Percentiles rank a stretch among this genome's conserved stretches.
Conservation (phyloP, 2,329 filamentous ascomycete species). For the Sporothrix phasma region DNA sequence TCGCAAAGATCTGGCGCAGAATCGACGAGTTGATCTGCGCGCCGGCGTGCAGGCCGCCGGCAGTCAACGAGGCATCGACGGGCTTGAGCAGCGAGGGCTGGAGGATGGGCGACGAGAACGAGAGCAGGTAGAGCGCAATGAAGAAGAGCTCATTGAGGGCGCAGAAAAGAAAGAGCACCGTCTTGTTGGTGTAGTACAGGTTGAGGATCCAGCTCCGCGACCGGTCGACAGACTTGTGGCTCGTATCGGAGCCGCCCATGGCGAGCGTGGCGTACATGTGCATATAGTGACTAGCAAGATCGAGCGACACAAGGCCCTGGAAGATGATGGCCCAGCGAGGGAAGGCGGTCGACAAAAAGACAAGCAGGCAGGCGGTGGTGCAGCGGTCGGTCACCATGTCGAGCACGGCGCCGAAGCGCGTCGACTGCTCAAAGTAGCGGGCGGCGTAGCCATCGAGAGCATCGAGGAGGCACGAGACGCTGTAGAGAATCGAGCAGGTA, state of each 20-base stretch:
- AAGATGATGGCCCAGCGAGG: conserved; percentile 90
- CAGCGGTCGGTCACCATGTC: conserved; percentile 99
- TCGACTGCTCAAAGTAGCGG: conserved; percentile 78
- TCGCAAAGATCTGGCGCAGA: conserved; percentile 68
- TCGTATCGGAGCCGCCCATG: conserved; percentile 68
- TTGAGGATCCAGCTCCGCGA: conserved; percentile 82
- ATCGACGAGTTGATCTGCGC: conserved; percentile 60
- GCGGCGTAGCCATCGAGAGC: conserved; percentile 93
- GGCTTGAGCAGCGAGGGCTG: conserved; percentile 71
- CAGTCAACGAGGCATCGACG: conserved; percentile 31
- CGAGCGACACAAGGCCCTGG: conserved; percentile 83
- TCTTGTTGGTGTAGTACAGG: conserved; percentile 96
- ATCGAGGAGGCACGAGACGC: conserved; percentile 87
- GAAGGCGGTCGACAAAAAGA: conserved; percentile 90
- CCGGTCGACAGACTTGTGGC: conserved; percentile 91
- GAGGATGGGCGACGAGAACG: conserved; percentile 83
- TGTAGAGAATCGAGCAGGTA: conserved; percentile 86
- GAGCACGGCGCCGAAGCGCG: conserved; percentile 88
- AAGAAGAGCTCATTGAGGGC: conserved; percentile 92
- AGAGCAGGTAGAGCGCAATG: conserved; percentile 94
- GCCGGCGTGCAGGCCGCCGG: conserved; percentile 49
- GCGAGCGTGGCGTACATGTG: conserved; percentile 96
- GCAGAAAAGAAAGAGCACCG: conserved; percentile 84
- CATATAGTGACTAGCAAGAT: conserved; percentile 94
- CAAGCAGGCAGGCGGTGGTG: conserved; percentile 87